phyloP scores from a whole-genome alignment of 2,329 filamentous ascomycete genomes.

The Westerdykella ornata region DNA sequence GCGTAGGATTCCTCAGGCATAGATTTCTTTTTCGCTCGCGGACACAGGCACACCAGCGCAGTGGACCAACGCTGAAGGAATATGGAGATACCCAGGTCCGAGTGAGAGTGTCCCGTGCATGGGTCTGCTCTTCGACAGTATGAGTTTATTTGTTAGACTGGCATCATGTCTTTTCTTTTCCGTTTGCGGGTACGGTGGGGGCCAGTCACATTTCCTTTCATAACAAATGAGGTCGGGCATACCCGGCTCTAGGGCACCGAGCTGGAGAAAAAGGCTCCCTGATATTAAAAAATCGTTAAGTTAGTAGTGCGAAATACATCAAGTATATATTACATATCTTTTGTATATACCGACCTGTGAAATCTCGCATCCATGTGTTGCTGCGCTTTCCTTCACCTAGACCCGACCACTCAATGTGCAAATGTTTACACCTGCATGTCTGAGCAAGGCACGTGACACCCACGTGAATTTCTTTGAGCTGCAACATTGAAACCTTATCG shows the following conservation, averaged over 20 bases:
- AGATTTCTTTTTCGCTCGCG: constrained; percentile 3
- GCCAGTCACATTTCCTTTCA: not conserved
- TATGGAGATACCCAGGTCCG: constrained; percentile 29
- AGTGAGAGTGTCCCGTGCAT: constrained; percentile 15
- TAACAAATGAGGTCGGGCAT: not conserved
- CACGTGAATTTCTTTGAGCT: no score
- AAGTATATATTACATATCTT: not conserved
- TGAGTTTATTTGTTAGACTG: constrained; percentile 22
- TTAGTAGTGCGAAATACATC: not conserved
- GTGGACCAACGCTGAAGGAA: constrained; percentile 13
- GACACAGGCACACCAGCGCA: constrained; percentile 6
- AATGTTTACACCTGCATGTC: no score
- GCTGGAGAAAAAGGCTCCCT: not conserved
- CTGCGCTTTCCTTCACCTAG: no score
- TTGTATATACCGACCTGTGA: not conserved
- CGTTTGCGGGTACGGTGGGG: not conserved
- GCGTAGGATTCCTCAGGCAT: constrained; percentile 4
- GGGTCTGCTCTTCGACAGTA: constrained; percentile 6
- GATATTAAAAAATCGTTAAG: not conserved
- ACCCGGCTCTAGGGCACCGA: not conserved
- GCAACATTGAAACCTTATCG: no score
- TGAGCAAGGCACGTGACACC: no score
- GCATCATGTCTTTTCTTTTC: constrained; percentile 11
- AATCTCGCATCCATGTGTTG: no score
- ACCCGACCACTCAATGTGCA: no score